phyloP scores from a whole-genome alignment of 2,329 filamentous ascomycete genomes.

The Calonectria pteridis region DNA sequence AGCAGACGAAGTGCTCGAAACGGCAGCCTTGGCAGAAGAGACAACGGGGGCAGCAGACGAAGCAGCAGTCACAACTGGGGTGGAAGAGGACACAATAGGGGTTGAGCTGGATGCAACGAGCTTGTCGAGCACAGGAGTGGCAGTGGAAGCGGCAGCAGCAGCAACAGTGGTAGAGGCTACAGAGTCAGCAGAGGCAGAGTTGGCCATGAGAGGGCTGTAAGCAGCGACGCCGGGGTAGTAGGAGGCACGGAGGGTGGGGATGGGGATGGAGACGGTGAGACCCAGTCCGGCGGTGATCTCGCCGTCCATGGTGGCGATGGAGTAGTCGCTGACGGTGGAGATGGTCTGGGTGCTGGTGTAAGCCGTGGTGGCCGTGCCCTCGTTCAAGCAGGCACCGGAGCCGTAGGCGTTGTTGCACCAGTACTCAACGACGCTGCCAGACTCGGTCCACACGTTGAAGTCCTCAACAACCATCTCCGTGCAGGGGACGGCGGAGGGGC shows the following conservation, averaged over 20 bases:
- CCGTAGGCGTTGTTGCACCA: constrained; percentile 38
- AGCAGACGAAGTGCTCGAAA: background rate
- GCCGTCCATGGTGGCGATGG: constrained; percentile 32
- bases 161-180: constrained; percentile 1
- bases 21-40: background rate
- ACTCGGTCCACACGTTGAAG: constrained; percentile 33
- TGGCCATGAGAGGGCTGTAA: constrained; percentile 30
- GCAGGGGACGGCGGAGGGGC: constrained; percentile 32
- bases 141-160: background rate
- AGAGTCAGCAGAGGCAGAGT: background rate
- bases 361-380: constrained; percentile 19
- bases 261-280: constrained; percentile 30
- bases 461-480: constrained; percentile 36
- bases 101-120: background rate
- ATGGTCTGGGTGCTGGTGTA: constrained; percentile 36
- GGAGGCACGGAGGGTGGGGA: constrained; percentile 28
- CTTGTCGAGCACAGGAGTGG: constrained; percentile 2
- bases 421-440: constrained; percentile 29
- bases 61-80: background rate
- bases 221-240: constrained; percentile 35
- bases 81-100: background rate
- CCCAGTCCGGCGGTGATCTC: constrained; percentile 33
- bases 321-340: constrained; percentile 17
- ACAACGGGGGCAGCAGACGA: background rate
- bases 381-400: constrained; percentile 29